These are phyloP conservation scores for Podospora didyma DNA, from an alignment of 495 filamentous ascomycete species.

Conservation along the genomic window DNA sequence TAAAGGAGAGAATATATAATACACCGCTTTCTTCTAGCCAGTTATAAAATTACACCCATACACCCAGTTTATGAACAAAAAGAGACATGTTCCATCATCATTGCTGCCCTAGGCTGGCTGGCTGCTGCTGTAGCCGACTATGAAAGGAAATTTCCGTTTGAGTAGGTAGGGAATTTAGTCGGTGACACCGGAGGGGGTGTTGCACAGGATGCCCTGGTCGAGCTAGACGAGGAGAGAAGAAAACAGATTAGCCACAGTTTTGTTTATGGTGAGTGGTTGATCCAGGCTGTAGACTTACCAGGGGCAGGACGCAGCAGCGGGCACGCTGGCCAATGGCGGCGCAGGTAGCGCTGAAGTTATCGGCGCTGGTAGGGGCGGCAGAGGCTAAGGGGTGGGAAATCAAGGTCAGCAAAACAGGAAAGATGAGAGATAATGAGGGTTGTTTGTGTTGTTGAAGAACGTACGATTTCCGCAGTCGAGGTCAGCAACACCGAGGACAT, in stretches of 20 bases:
- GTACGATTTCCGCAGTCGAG: conserved; percentile 39
- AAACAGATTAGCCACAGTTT: neutral
- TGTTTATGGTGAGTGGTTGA: neutral
- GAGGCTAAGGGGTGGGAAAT: conserved; percentile 18
- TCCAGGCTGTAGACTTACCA: conserved; percentile 15
- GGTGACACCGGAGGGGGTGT: conserved; percentile 32
- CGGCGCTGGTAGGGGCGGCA: conserved; percentile 21
- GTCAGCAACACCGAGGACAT: conserved; percentile 38
- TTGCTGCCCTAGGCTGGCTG: too few relatives aligned
- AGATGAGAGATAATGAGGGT: too few relatives aligned
- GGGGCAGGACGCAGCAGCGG: conserved; percentile 41
- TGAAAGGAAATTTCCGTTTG: too few relatives aligned
- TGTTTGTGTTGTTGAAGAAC: too few relatives aligned
- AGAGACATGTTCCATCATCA: too few relatives aligned
- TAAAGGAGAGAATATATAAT: too few relatives aligned
- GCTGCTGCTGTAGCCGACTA: too few relatives aligned
- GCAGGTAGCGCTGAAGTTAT: conserved; percentile 31
- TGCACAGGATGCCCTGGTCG: conserved; percentile 36
- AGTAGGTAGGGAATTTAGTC: conserved; percentile 12
- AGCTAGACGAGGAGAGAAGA: conserved; percentile 17
- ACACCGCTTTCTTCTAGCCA: too few relatives aligned
- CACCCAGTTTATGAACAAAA: conserved; percentile 30
- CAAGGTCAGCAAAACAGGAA: conserved; percentile 14
- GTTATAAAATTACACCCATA: conserved; percentile 18
- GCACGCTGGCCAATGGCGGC: conserved; percentile 39